These are phyloP conservation scores for Periglandula ipomoeae DNA, from an alignment of 2,329 filamentous ascomycete genomes.

Conservation along the genomic window DNA sequence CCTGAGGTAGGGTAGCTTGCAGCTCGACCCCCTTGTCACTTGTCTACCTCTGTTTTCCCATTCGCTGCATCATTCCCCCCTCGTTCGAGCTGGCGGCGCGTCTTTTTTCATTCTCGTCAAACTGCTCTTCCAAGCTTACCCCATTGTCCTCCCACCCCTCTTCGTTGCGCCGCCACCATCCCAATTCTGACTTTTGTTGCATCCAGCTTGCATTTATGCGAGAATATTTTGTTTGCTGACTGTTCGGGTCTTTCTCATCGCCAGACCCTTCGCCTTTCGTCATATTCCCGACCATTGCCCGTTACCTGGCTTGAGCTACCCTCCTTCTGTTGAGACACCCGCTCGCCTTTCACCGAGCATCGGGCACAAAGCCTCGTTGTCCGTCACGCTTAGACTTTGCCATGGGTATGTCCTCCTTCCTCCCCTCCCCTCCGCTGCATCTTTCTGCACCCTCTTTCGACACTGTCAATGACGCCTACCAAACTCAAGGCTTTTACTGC, in stretches of 20 bases:
- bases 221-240: slow-evolving; percentile 22
- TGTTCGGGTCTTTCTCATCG: slow-evolving; percentile 18
- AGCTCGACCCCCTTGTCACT: slow-evolving; percentile 10
- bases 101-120: slow-evolving; percentile 11
- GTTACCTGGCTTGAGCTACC: slow-evolving; percentile 14
- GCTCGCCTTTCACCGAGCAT: slow-evolving; percentile 12
- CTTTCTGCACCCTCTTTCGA: slow-evolving; percentile 4
- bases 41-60: slow-evolving; percentile 11
- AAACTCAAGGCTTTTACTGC: neutral
- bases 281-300: slow-evolving; percentile 15
- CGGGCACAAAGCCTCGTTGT: slow-evolving; percentile 13
- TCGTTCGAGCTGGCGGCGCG: slow-evolving; percentile 12
- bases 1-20: slow-evolving; percentile 11
- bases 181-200: slow-evolving; percentile 19
- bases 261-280: slow-evolving; percentile 12
- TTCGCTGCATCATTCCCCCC: slow-evolving; percentile 10
- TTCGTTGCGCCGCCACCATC: slow-evolving; percentile 12
- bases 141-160: slow-evolving; percentile 13
- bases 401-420: slow-evolving; percentile 14
- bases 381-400: slow-evolving; percentile 13
- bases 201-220: slow-evolving; percentile 23
- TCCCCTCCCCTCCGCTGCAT: slow-evolving; percentile 8
- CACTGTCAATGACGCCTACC: neutral
- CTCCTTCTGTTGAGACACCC: slow-evolving; percentile 19
- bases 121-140: slow-evolving; percentile 9